Base-by-base conservation (phyloP, 257 asterid genomes). In the Rehmannia glutinosa region DNA sequence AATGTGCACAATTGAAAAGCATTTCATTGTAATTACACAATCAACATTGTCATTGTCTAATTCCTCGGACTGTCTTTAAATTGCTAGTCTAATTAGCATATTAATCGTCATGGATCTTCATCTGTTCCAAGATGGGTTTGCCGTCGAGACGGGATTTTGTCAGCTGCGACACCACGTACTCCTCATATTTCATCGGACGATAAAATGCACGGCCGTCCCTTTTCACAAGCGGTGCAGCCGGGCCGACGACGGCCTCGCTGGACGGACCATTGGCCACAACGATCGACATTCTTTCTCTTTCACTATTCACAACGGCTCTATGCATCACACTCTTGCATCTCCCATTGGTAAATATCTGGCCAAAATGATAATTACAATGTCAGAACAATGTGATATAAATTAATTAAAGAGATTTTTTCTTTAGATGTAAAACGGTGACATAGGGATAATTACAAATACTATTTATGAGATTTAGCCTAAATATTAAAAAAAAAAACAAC, bases 261-360 rank as follows among this genome's bases (percentile, higher is more conserved):
- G 80, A 70, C n/a, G 89, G 91, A 2, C 91, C 94, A 19, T 84
- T 81, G 9, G 82, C 69, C 20, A 82, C 19, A 2, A 66, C 86
- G 1, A 88, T 20, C 6, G 96, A 86, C 43, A 79, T 42, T 13
- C 84, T 74, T 6, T 73, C 78, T 12, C 30, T 43, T 1, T 71
- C 20, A 27, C 69, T 61, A 5, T 74, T 82, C 77, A 82, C 77
- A 0, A 76, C 81, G 0, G 87, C 87, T 33, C 82, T 71, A 28
- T 82, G 87, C 72, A 33, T 55, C 46, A 68, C 76, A 42, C 83
- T 75, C 75, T 79, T 79, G 80, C 60, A 79, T 24, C 69, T 82
- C 42, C 83, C 87, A 8, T 82, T 82, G 33, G 64, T 77, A 25
- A 74, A 68, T 9, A 69, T 67, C 74, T 74, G 70, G 3, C 43